These are phyloP conservation scores for Termitomyces sp. DNA, from an alignment of 768 basidiomycete species.

Conservation along the genomic window DNA sequence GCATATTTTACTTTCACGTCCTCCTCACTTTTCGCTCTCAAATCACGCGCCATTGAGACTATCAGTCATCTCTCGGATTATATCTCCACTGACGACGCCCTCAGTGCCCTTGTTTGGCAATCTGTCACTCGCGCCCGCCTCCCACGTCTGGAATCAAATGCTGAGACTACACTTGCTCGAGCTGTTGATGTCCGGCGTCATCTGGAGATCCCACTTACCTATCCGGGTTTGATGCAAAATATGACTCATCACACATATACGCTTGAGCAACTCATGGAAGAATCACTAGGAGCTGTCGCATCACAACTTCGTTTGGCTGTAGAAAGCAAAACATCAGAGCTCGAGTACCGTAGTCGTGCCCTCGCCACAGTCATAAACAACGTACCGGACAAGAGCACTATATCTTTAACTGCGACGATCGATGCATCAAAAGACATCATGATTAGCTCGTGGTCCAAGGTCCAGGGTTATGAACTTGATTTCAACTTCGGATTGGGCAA, in stretches of 20 bases:
- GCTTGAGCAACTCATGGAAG: slow-evolving; percentile 9
- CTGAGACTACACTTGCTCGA: slow-evolving; percentile 15
- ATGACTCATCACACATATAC: slow-evolving; percentile 17
- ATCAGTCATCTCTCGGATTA: slow-evolving; percentile 8
- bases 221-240: slow-evolving; percentile 21
- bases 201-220: slow-evolving; percentile 14
- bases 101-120: slow-evolving; percentile 23
- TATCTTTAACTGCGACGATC: slow-evolving; percentile 14
- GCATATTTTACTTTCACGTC: background rate
- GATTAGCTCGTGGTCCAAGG: slow-evolving; percentile 24
- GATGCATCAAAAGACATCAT: slow-evolving; percentile 17
- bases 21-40: slow-evolving; percentile 9
- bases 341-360: slow-evolving; percentile 15
- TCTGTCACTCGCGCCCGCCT: slow-evolving; percentile 19
- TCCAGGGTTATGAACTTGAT: slow-evolving; percentile 17
- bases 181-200: slow-evolving; percentile 21
- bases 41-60: slow-evolving; percentile 14
- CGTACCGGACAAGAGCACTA: slow-evolving; percentile 8
- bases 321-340: slow-evolving; percentile 13
- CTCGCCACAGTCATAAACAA: slow-evolving; percentile 16
- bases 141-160: slow-evolving; percentile 12
- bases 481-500: slow-evolving; percentile 18
- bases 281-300: slow-evolving; percentile 17
- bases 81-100: slow-evolving; percentile 23
- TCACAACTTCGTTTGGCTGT: slow-evolving; percentile 18